These are phyloP conservation scores for Ophiosphaerella korrae DNA, from an alignment of 2,329 filamentous ascomycete genomes.

Conservation along the genomic window DNA sequence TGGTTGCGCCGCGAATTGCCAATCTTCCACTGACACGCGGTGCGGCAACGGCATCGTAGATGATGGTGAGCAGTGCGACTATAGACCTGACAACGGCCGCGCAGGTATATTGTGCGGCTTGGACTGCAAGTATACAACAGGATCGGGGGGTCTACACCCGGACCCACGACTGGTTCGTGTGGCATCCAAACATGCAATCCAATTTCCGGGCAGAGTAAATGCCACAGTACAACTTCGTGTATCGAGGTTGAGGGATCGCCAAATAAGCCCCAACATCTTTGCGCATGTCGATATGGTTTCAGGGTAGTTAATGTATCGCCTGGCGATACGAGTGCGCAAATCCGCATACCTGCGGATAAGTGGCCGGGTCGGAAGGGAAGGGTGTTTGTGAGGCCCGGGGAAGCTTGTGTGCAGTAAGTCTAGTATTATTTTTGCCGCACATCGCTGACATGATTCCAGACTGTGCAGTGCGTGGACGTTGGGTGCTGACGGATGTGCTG, in stretches of 20 bases:
- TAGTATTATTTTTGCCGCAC: neutral
- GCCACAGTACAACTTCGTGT: constrained; percentile 52
- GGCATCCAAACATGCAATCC: constrained; percentile 48
- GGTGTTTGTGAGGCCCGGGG: neutral
- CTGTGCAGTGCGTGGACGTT: neutral
- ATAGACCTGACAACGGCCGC: too few species aligned
- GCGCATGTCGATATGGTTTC: constrained; percentile 19
- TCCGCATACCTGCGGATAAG: constrained; percentile 5
- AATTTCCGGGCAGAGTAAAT: constrained; percentile 42
- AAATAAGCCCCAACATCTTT: constrained; percentile 8
- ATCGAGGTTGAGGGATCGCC: constrained; percentile 27
- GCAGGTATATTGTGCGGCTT: too few species aligned
- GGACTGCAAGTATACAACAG: neutral
- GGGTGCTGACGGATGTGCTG: neutral
- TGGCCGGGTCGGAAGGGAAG: neutral
- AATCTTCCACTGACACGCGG: neutral
- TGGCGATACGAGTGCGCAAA: constrained; percentile 9
- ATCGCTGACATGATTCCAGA: neutral
- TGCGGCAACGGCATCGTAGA: neutral
- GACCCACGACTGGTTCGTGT: constrained; percentile 1
- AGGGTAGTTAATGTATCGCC: constrained; percentile 1
- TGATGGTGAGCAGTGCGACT: too few species aligned
- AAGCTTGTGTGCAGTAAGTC: neutral
- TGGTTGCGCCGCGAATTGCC: constrained; percentile 15
- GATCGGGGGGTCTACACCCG: neutral